A percentile compares a stretch with the other conserved stretches of the same genome.
phyloP scores from a whole-genome alignment of 2,329 filamentous ascomycete species.

The Talaromyces sp. region DNA sequence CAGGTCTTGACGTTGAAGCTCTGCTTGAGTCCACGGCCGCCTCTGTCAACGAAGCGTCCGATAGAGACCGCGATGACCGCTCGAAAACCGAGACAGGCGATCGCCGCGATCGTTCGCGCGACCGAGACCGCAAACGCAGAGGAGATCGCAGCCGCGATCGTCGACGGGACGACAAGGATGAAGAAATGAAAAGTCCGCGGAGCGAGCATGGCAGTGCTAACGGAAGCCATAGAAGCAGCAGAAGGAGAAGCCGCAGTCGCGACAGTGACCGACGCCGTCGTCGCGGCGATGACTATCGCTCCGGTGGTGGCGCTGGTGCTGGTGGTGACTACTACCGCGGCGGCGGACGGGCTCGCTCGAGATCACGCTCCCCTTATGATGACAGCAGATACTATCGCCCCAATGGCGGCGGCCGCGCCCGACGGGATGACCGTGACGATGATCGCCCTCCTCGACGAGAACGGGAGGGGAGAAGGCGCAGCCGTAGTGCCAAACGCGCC shows the following conservation, averaged over 20 bases:
- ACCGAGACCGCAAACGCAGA: slow-evolving; percentile 47
- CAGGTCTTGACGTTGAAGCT: slow-evolving; percentile 78
- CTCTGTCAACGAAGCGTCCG: slow-evolving; percentile 35
- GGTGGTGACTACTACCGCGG: slow-evolving; percentile 68
- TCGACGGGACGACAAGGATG: slow-evolving; percentile 53
- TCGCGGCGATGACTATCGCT: slow-evolving; percentile 62
- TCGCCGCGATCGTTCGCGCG: slow-evolving; percentile 38
- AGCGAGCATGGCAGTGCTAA: slow-evolving; percentile 70
- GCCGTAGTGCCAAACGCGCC: slow-evolving; percentile 37
- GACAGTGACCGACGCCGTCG: slow-evolving; percentile 70
- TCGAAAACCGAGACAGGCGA: slow-evolving; percentile 54
- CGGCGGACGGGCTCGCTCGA: slow-evolving; percentile 60
- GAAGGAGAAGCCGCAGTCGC: slow-evolving; percentile 72
- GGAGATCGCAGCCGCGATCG: slow-evolving; percentile 57
- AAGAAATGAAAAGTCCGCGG: slow-evolving; percentile 60
- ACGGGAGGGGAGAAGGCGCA: slow-evolving; percentile 41
- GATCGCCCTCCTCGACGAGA: slow-evolving; percentile 50
- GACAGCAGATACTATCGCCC: slow-evolving; percentile 52
- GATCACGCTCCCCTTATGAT: slow-evolving; percentile 66
- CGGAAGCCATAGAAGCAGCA: slow-evolving; percentile 72
- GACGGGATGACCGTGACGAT: slow-evolving; percentile 46
- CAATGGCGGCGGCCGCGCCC: slow-evolving; percentile 37
- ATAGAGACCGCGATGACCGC: slow-evolving; percentile 53
- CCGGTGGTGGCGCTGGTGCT: slow-evolving; percentile 15
- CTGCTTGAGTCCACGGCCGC: slow-evolving; percentile 81